Base-by-base conservation (phyloP, 768 basidiomycete species). In the Tylopilus subfusipes region DNA sequence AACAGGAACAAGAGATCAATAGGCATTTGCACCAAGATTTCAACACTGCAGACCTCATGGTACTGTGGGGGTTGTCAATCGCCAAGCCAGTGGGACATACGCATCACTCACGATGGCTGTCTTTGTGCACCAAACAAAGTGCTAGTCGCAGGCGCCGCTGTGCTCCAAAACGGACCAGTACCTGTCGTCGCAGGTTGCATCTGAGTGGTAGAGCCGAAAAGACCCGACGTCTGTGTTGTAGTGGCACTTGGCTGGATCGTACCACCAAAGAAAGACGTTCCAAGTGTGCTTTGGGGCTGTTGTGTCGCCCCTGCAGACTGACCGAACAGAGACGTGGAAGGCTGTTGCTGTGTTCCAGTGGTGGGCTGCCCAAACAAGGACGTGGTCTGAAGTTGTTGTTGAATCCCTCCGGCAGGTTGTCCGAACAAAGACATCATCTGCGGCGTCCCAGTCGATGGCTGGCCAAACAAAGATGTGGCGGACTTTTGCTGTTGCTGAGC, bases 301-400 rank as follows among this genome's bases (percentile, higher is more conserved):
- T 67, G 67, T 18, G 55, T 48, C 12, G 36, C 22, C 22, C 60
- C 63, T 58, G 57, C 56, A 29, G 67, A 59, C 47, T 74, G 72
- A 2, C 78, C 73, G 57, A 80, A 79, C 25, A 76, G 48, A 0
- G 74, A 65, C 1, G 62, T 56, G 13, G 63, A 48, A 13, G 61
- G 56, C 47, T 72, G 73, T 24, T 73, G 73, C 22, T 77, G 77
- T 27, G 49, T 72, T 36, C 59, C 63, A 13, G 63, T 38, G 13
- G 68, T 50, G 16, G 73, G 58, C 50, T 76, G 71, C 36, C 63
- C 63, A 33, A 68, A 67, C 53, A 65, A 48, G 31, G 66, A 49
- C 9, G 73, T 57, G 19, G 39, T 48, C 31, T 65, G 68, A 12
- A 64, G 54, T 27, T 63, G 66, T 31, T 57, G 66, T 27, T 57